phyloP scores from a whole-genome alignment of 495 filamentous ascomycete genomes.

The Aspergillus nidulans region DNA sequence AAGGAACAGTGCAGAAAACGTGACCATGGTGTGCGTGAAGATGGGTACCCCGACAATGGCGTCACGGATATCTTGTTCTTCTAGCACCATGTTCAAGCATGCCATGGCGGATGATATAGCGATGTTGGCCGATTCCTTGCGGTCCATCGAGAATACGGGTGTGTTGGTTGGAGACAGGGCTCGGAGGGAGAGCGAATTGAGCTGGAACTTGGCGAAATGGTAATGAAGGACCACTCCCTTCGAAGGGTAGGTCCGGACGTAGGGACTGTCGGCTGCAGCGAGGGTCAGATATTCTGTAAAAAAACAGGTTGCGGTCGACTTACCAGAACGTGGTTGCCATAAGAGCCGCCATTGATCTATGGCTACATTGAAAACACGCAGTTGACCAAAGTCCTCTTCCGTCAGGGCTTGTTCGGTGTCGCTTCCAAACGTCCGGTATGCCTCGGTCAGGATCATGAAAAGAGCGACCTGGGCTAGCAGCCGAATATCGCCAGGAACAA shows the following conservation, averaged over 20 bases:
- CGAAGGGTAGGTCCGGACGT: slow-evolving; percentile 53
- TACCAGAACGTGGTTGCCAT: slow-evolving; percentile 53
- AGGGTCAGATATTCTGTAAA: neutral
- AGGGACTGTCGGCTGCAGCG: slow-evolving; percentile 42
- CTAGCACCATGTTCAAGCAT: slow-evolving; percentile 51
- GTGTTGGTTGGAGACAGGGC: slow-evolving; percentile 47
- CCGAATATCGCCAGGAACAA: slow-evolving; percentile 49
- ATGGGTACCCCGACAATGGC: slow-evolving; percentile 58
- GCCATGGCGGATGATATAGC: slow-evolving; percentile 55
- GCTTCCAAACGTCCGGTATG: slow-evolving; percentile 54
- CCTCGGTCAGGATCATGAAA: slow-evolving; percentile 54
- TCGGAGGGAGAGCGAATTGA: slow-evolving; percentile 55
- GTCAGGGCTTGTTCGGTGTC: slow-evolving; percentile 49
- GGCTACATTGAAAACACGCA: slow-evolving; percentile 50
- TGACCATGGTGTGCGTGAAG: slow-evolving; percentile 60
- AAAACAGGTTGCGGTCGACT: slow-evolving; percentile 11
- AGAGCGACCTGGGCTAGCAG: slow-evolving; percentile 53
- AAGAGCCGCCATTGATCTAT: slow-evolving; percentile 54
- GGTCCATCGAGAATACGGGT: slow-evolving; percentile 49
- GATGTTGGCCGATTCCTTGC: slow-evolving; percentile 51
- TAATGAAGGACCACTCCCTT: slow-evolving; percentile 59
- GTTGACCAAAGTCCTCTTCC: slow-evolving; percentile 49
- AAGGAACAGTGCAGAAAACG: slow-evolving; percentile 54
- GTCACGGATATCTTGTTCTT: slow-evolving; percentile 52
- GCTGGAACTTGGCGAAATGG: slow-evolving; percentile 57